Conservation (phyloP, 2,329 filamentous ascomycete species). For the Cytospora mali region DNA sequence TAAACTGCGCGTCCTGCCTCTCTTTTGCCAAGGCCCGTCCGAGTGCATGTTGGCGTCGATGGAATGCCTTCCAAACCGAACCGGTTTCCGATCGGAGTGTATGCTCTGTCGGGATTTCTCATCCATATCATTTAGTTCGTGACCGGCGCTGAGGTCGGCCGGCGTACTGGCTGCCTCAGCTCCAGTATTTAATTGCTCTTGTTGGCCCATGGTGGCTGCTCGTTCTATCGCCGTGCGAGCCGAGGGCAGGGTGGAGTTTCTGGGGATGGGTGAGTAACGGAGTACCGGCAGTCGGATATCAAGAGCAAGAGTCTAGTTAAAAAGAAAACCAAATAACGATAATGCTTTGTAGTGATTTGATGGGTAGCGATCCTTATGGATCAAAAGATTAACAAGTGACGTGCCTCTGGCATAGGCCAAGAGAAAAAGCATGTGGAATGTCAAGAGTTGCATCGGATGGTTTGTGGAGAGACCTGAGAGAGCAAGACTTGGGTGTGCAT, state of each 20-base stretch:
- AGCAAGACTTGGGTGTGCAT: background rate
- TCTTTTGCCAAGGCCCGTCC: background rate
- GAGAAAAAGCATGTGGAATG: too few species aligned
- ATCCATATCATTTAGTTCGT: background rate
- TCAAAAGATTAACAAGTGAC: background rate
- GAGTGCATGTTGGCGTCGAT: slow-evolving; percentile 13
- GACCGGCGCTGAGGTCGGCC: background rate
- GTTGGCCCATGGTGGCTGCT: background rate
- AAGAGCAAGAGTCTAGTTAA: background rate
- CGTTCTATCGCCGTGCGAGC: background rate
- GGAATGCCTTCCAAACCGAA: slow-evolving; percentile 16
- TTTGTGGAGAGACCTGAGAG: background rate
- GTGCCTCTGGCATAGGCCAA: slow-evolving; percentile 1
- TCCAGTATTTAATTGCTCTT: background rate
- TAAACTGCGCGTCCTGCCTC: slow-evolving; percentile 21
- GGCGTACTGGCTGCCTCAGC: background rate
- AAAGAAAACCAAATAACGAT: too few species aligned
- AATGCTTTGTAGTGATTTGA: background rate
- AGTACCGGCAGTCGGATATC: background rate
- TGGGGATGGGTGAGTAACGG: background rate
- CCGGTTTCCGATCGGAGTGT: slow-evolving; percentile 13
- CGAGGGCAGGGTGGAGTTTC: background rate
- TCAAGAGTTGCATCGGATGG: background rate
- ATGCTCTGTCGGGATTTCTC: slow-evolving; percentile 13
- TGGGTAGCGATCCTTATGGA: background rate